Evolutionary conservation across 78 protist genomes (phyloP), one percentile per base, ranked within the genome.

Genomic region (Chrysochromulina parva): DNA sequence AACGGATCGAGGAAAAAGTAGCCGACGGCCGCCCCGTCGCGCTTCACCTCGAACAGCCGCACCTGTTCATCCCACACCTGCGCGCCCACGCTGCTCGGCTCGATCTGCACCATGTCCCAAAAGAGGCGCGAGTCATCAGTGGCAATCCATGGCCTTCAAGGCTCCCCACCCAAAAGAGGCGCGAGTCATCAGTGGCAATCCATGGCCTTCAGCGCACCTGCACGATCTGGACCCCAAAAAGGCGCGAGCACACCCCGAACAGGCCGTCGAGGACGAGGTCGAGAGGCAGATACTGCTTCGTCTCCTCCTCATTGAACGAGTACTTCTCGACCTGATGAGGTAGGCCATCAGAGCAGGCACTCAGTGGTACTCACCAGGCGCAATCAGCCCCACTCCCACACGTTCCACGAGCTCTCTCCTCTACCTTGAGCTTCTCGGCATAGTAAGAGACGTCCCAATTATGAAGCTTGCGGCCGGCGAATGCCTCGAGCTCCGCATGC

Each of bases 201-300:
- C 52, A 6, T 60, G 52, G 53, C 86, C 94, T 14, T 86, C 87
- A 4, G 48, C 24, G 94, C 87, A 88, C 94, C 94, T 59, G 54
- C 7, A 26, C 38, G 67, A 87, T 62, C 28, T 4, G 2, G 47
- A 87, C 90, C 60, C 7, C 48, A 60, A 66, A 87, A 2, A 87
- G 22, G 20, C 60, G 62, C 13, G 52, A 26, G 54, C 74, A 88
- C 24, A 92, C 62, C 11, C 26, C 65, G 85, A 92, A 92, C 7
- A 92, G 90, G 26, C 91, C 94, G 47, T 69, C 53, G 76, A 92
- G 90, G 24, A 92, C 94, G 28, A 17, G 11, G 22, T 9, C 59
- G 20, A 92, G 71, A n/a, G 94, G n/a, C 53, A 92, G 76, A 88
- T 92, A 92, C 22, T 76, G 91, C 76, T 81, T 59, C 17, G 87